phyloP scores from a whole-genome alignment of 116 monocot genomes.

The Trichopus zeylanicus region DNA sequence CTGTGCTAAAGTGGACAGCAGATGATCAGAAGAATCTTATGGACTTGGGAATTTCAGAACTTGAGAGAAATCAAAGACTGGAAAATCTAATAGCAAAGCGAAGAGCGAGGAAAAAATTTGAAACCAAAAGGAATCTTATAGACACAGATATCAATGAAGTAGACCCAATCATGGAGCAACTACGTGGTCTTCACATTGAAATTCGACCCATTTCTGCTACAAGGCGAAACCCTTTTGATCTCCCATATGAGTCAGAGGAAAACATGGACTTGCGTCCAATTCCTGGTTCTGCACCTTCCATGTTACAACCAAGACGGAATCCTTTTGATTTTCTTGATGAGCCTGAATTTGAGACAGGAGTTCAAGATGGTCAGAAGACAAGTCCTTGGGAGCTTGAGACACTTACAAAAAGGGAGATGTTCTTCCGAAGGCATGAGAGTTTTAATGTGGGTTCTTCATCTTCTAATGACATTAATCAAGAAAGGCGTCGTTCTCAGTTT shows the following conservation, averaged over 20 bases:
- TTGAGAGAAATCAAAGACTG: conserved; percentile 77
- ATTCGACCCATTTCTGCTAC: conserved; percentile 37
- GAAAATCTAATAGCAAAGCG: conserved; percentile 78
- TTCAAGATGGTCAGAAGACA: conserved; percentile 4
- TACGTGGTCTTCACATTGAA: conserved; percentile 36
- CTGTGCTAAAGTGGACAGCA: conserved; percentile 42
- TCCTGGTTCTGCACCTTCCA: conserved; percentile 89
- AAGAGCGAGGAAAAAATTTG: conserved; percentile 49
- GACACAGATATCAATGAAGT: conserved; percentile 29
- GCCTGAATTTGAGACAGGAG: conserved; percentile 11
- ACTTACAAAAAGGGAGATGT: conserved; percentile 11
- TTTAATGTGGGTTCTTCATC: conserved; percentile 17
- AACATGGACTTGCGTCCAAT: conserved; percentile 25
- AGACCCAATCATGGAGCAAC: conserved; percentile 14
- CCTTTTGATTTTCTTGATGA: conserved; percentile 70
- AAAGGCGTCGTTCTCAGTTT: conserved; percentile 13
- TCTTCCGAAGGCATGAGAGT: conserved; percentile 23
- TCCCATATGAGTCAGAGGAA: conserved; percentile 47
- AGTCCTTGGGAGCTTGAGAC: conserved; percentile 13
- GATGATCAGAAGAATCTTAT: conserved; percentile 67
- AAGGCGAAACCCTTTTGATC: conserved; percentile 68
- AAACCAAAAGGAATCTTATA: conserved; percentile 40
- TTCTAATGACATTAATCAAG: conserved; percentile 4
- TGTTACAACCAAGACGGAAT: conserved; percentile 45
- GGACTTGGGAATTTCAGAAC: conserved; percentile 68